phyloP scores from a whole-genome alignment of 1,284 basidiomycete genomes.

The Cryptococcus amylolentus region DNA sequence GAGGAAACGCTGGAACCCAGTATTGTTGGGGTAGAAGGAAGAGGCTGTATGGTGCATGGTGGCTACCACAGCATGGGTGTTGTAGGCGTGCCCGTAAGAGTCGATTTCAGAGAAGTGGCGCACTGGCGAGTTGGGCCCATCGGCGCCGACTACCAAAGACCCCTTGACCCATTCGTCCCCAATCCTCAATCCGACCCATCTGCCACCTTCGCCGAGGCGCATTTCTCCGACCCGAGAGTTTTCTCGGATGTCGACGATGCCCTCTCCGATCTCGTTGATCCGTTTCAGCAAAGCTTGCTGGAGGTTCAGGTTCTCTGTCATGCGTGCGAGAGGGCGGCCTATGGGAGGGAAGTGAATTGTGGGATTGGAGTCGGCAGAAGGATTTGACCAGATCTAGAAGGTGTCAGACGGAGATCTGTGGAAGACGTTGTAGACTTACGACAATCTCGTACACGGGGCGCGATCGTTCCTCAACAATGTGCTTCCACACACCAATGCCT shows the following conservation, averaged over 20 bases:
- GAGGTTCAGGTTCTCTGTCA: conserved; percentile 87
- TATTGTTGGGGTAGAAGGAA: conserved; percentile 63
- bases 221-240: conserved; percentile 38
- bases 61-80: conserved; percentile 85
- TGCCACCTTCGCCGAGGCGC: conserved; percentile 37
- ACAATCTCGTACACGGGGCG: conserved; percentile 78
- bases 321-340: conserved; percentile 61
- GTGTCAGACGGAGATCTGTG: background rate
- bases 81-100: conserved; percentile 88
- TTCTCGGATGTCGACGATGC: conserved; percentile 38
- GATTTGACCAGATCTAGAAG: conserved; percentile 66
- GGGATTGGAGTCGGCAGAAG: conserved; percentile 50
- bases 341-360: conserved; percentile 42
- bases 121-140: conserved; percentile 93
- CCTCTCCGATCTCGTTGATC: conserved; percentile 31
- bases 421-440: conserved; percentile 51
- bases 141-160: conserved; percentile 64
- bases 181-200: conserved; percentile 43
- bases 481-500: conserved; percentile 80
- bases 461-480: conserved; percentile 69
- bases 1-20: conserved; percentile 91
- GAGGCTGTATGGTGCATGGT: conserved; percentile 66
- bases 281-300: conserved; percentile 71
- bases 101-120: conserved; percentile 79
- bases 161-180: conserved; percentile 45